Evolutionary conservation across 2,329 filamentous ascomycete genomes (phyloP).

Genomic region (Colletotrichum incanum): DNA sequence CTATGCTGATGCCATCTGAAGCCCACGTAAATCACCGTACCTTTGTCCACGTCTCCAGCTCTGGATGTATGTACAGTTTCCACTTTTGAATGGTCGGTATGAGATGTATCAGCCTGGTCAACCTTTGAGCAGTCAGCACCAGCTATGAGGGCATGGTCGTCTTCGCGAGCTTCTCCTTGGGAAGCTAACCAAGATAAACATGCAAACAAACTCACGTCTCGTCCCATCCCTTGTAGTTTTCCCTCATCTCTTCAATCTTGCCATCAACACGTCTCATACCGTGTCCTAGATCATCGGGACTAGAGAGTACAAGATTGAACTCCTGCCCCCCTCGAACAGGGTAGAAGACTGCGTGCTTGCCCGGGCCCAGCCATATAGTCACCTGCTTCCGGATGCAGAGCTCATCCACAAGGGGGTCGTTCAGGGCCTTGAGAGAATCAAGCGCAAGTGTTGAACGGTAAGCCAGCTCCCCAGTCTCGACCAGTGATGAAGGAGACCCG

Average conservation of each 20-base stretch:
- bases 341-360: constrained; percentile 18
- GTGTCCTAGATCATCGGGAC: neutral
- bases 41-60: constrained; percentile 33
- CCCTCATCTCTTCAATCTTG: constrained; percentile 30
- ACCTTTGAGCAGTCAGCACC: neutral
- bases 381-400: constrained; percentile 23
- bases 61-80: constrained; percentile 31
- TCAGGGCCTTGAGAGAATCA: constrained; percentile 17
- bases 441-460: constrained; percentile 9
- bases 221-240: constrained; percentile 29
- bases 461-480: constrained; percentile 23
- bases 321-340: constrained; percentile 17
- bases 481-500: constrained; percentile 4
- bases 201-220: constrained; percentile 22
- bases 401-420: constrained; percentile 17
- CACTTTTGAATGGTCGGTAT: constrained; percentile 30
- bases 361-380: constrained; percentile 26
- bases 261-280: neutral
- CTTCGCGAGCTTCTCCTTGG: too few species aligned
- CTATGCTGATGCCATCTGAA: too few species aligned
- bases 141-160: too few species aligned
- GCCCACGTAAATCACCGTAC: neutral
- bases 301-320: constrained; percentile 27
- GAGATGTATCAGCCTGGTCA: constrained; percentile 21
- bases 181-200: too few species aligned